These are phyloP conservation scores for Moesziomyces antarcticus DNA, from an alignment of 1,284 basidiomycete genomes.

Conservation along the genomic window DNA sequence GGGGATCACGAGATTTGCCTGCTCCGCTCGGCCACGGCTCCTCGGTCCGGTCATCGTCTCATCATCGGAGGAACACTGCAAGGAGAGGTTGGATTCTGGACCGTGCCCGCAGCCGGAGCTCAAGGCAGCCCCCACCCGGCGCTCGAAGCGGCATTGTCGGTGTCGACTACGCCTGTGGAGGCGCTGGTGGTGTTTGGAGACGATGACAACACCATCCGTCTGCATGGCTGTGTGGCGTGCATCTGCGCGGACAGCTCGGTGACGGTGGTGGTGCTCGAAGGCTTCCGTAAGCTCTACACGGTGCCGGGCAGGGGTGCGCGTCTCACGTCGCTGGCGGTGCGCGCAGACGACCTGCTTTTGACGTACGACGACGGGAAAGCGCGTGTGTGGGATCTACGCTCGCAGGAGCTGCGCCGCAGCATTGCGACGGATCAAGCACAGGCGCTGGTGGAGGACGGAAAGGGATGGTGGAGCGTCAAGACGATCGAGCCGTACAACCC, in stretches of 20 bases:
- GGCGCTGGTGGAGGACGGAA: slow-evolving; percentile 75
- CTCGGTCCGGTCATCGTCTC: slow-evolving; percentile 36
- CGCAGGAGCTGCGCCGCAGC: slow-evolving; percentile 85
- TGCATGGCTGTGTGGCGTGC: slow-evolving; percentile 80
- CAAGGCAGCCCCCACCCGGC: slow-evolving; percentile 69
- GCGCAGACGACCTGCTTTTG: slow-evolving; percentile 78
- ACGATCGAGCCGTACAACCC: slow-evolving; percentile 30
- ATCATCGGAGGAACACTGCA: slow-evolving; percentile 51
- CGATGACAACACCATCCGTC: slow-evolving; percentile 72
- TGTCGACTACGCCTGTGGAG: slow-evolving; percentile 76
- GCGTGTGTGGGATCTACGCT: slow-evolving; percentile 87
- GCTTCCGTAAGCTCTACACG: slow-evolving; percentile 76
- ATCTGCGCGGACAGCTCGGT: slow-evolving; percentile 83
- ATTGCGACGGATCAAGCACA: slow-evolving; percentile 80
- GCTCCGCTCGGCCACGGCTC: slow-evolving; percentile 35
- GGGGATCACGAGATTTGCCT: slow-evolving; percentile 23
- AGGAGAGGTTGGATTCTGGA: slow-evolving; percentile 68
- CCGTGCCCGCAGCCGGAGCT: background rate
- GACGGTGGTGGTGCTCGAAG: slow-evolving; percentile 80
- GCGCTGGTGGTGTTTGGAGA: slow-evolving; percentile 73
- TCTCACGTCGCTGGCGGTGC: slow-evolving; percentile 76
- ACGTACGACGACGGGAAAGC: slow-evolving; percentile 81
- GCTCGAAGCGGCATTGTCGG: slow-evolving; percentile 76
- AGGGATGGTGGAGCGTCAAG: slow-evolving; percentile 48
- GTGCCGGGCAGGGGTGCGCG: slow-evolving; percentile 77